Base-by-base conservation (phyloP, 345 rosid genomes). In the Nephelium lappaceum region DNA sequence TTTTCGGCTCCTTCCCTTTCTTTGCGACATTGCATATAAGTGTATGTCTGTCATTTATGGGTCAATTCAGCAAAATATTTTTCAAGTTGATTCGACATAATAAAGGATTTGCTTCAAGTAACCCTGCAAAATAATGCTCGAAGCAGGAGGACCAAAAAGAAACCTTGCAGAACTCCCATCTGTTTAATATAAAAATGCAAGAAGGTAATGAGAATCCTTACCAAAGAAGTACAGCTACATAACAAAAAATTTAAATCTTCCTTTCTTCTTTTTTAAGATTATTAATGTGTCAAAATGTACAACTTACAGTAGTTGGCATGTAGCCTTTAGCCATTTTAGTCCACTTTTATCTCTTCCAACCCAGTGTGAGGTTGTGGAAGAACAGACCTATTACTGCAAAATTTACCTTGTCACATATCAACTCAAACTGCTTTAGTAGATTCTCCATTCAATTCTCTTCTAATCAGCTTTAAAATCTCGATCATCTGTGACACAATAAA, bases 381-480 rank as follows among this genome's bases (percentile, higher is more conserved):
- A 78, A 55, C 24, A 63, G 78, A 39, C 27, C 67, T 49, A 41
- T 43, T 58, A 11, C 5, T 55, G 11, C 24, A 47, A 31, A 73
- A 23, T 64, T 61, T 82, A 85, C 82, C 87, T 80, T 38, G 47
- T 41, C 51, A 57, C 15, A n/a, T 42, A 19, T 25, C 49, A 61
- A 36, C 71, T 85, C 86, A 88, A 75, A 72, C 83, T 41, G 77
- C 64, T 80, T 84, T 88, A 15, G 75, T 76, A 60, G 86, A 76
- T 82, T 87, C 91, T 77, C 95, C 97, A 23, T 89, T 89, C 86
- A 96, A 83, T 85, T 94, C 97, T 85, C 90, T 89, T 78, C 87
- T 85, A 51, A 96, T 94, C 71, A 96, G 89, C 89, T 88, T 91
- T 83, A 96, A 83, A 65, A 89, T 91, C 88, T 94, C 98, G 75